Conservation (phyloP, 495 filamentous ascomycete genomes). For the Penicillium egyptiacum region DNA sequence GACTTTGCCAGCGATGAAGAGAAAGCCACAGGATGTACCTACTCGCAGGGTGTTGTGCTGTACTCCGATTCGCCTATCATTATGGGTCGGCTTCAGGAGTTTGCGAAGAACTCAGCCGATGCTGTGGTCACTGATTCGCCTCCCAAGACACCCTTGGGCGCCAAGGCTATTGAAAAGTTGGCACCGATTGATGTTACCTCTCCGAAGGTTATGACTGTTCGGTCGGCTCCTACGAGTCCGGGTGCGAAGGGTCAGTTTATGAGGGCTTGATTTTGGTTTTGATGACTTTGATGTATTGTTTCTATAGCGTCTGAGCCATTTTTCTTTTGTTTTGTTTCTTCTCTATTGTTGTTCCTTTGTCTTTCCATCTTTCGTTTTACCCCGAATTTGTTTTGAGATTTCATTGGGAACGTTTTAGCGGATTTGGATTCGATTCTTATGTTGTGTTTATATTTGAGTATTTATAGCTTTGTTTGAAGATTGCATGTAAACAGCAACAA, state of each 20-base stretch:
- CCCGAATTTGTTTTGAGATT: not conserved
- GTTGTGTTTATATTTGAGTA: not conserved
- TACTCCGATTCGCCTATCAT: constrained; percentile 57
- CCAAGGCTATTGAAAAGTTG: constrained; percentile 12
- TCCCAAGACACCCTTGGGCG: constrained; percentile 13
- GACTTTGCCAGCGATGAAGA: constrained; percentile 46
- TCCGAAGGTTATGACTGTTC: constrained; percentile 15
- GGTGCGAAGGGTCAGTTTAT: constrained; percentile 14
- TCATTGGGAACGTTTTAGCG: constrained; percentile 2
- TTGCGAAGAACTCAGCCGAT: constrained; percentile 42
- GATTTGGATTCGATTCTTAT: not conserved
- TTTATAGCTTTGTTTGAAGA: constrained; percentile 7
- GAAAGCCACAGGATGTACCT: constrained; percentile 45
- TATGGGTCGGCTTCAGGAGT: constrained; percentile 49
- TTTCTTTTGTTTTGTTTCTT: constrained; percentile 3
- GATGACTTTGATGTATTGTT: not conserved
- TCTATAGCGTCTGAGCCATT: constrained; percentile 1
- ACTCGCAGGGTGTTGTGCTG: constrained; percentile 51
- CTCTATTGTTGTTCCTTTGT: constrained; percentile 3
- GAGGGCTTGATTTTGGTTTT: constrained; percentile 5
- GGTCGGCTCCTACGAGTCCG: constrained; percentile 27
- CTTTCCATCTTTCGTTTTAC: not conserved
- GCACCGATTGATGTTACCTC: constrained; percentile 1
- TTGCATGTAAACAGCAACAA: constrained; percentile 2
- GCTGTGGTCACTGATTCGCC: constrained; percentile 22